Percentiles rank a stretch among this genome's conserved stretches.
Conservation (phyloP, 1,139 yeast genomes). For the Sugiyamaella pinicola region DNA sequence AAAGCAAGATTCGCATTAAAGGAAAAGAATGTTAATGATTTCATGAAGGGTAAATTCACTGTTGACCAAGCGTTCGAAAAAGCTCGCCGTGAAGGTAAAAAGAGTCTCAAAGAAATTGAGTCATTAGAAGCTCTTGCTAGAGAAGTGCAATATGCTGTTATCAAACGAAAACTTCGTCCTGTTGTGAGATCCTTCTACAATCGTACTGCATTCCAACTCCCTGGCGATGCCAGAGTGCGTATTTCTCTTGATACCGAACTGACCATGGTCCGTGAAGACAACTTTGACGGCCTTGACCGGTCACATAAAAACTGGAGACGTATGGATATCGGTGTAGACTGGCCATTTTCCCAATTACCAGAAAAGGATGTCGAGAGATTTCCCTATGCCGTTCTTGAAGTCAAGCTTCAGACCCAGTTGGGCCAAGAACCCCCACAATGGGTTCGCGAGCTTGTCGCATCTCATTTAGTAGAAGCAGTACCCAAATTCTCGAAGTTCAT, state of each 20-base stretch:
- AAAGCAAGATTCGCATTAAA: constrained; percentile 93
- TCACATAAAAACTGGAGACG: constrained; percentile 96
- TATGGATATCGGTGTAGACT: constrained; percentile 96
- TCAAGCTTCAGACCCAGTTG: constrained; percentile 92
- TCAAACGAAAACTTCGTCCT: constrained; percentile 84
- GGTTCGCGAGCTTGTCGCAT: constrained; percentile 88
- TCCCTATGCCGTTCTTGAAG: constrained; percentile 97
- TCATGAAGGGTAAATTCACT: constrained; percentile 78
- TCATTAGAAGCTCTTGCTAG: constrained; percentile 87
- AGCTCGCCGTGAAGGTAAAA: constrained; percentile 89
- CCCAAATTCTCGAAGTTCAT: constrained; percentile 97
- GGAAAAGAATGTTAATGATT: constrained; percentile 86
- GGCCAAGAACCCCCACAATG: constrained; percentile 99
- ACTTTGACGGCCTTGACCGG: constrained; percentile 89
- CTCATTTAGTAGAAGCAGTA: constrained; percentile 95
- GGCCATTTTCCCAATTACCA: constrained; percentile 85
- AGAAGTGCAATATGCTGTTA: constrained; percentile 86
- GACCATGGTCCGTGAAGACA: constrained; percentile 94
- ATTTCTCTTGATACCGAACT: constrained; percentile 95
- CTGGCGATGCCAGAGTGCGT: constrained; percentile 98
- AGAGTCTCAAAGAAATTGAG: constrained; percentile 82
- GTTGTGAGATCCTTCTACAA: constrained; percentile 95
- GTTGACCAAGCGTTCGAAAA: constrained; percentile 90
- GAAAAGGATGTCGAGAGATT: constrained; percentile 86
- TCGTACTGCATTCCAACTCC: constrained; percentile 97